phyloP scores from a whole-genome alignment of 202 grass and related monocot species.

The Setaria viridis region DNA sequence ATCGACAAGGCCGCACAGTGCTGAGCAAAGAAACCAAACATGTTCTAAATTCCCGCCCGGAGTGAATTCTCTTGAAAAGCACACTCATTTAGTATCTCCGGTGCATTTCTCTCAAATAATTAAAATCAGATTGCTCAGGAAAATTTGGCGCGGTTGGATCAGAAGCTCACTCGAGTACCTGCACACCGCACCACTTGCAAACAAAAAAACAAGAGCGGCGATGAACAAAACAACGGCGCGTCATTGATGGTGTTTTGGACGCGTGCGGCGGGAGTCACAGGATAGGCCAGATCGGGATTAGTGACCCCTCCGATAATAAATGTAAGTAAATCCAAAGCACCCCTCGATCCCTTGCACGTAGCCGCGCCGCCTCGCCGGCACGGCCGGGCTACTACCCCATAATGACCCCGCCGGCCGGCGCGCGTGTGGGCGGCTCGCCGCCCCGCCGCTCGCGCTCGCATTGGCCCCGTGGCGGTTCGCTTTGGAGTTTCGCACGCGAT shows the following conservation, averaged over 20 bases:
- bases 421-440: not conserved
- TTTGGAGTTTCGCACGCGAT: constrained; percentile 1
- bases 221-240: not conserved
- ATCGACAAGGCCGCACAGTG: too few species aligned
- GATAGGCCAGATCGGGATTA: constrained; percentile 8
- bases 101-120: too few species aligned
- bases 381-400: not conserved
- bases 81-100: too few species aligned
- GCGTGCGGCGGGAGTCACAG: constrained; percentile 19
- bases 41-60: too few species aligned
- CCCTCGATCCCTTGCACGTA: not conserved
- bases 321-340: constrained; percentile 21
- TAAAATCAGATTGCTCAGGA: not conserved
- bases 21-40: too few species aligned
- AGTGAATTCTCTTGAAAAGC: too few species aligned
- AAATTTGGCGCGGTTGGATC: not conserved
- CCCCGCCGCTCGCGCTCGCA: constrained; percentile 8
- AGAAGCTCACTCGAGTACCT: not conserved
- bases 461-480: not conserved
- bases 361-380: not conserved
- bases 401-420: not conserved
- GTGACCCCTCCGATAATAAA: not conserved
- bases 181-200: not conserved
- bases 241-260: constrained; percentile 32
- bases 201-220: too few species aligned